Evolutionary conservation across 257 asterid genomes (phyloP).

Genomic region (Solanum boliviense): DNA sequence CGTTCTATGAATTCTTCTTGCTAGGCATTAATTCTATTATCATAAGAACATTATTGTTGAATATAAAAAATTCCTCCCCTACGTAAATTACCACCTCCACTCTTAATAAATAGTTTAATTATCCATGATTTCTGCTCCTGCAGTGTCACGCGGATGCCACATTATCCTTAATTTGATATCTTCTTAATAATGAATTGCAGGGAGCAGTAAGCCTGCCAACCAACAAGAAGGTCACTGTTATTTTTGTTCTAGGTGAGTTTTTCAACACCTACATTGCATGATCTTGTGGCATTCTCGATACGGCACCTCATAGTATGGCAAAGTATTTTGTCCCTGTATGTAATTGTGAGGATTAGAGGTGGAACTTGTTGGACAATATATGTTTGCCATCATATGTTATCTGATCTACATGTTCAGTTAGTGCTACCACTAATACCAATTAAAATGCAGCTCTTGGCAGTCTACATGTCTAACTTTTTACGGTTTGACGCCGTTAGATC

Average conservation of each 20-base stretch:
- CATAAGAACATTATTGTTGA: background rate
- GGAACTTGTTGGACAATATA: background rate
- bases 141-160: background rate
- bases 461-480: background rate
- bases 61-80: background rate
- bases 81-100: background rate
- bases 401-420: background rate
- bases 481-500: background rate
- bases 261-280: background rate
- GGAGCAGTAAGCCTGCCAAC: slow-evolving; percentile 5
- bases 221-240: slow-evolving; percentile 9
- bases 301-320: background rate
- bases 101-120: background rate
- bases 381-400: background rate
- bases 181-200: slow-evolving; percentile 1
- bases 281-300: background rate
- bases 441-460: background rate
- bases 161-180: background rate
- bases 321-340: background rate
- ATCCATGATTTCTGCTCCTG: background rate
- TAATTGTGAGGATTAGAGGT: background rate
- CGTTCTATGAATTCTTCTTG: background rate
- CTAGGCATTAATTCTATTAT: background rate
- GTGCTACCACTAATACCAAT: background rate
- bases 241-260: slow-evolving; percentile 15